phyloP scores from a whole-genome alignment of 768 basidiomycete genomes.

The Mycena indigotica region DNA sequence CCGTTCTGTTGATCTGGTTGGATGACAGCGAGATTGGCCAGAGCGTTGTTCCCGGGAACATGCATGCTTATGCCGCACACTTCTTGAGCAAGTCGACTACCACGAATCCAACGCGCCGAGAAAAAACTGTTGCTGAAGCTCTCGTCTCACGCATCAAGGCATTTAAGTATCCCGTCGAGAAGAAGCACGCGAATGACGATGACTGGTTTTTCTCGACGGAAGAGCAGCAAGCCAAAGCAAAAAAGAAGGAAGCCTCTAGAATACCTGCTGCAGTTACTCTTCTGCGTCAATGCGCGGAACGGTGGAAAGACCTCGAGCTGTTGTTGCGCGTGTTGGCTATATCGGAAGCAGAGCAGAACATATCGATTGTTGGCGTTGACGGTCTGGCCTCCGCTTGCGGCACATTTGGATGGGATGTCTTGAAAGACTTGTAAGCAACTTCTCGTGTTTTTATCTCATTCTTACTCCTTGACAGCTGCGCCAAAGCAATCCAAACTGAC shows the following conservation, averaged over 20 bases:
- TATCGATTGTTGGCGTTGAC: not conserved
- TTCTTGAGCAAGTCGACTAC: slow-evolving; percentile 13
- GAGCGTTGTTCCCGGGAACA: slow-evolving; percentile 15
- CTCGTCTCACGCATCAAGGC: not conserved
- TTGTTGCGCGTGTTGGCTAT: not conserved
- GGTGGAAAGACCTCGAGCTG: not conserved
- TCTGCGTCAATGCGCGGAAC: not conserved
- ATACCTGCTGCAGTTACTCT: not conserved
- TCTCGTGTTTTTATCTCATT: too few relatives aligned
- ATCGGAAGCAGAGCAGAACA: not conserved
- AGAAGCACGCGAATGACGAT: not conserved
- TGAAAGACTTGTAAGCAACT: not conserved
- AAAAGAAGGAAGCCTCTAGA: not conserved
- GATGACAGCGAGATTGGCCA: not conserved
- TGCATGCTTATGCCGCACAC: slow-evolving; percentile 17
- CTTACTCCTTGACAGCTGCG: not conserved
- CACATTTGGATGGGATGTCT: not conserved
- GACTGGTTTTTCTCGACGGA: not conserved
- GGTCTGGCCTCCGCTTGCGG: not conserved
- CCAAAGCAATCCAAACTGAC: not conserved
- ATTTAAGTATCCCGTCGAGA: not conserved
- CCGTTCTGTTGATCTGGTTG: slow-evolving; percentile 18
- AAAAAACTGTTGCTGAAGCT: slow-evolving; percentile 2
- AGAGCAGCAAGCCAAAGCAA: not conserved
- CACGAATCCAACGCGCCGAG: slow-evolving; percentile 8